Base-by-base conservation (phyloP, 2,329 filamentous ascomycete species). In the Diaporthe caulivora region DNA sequence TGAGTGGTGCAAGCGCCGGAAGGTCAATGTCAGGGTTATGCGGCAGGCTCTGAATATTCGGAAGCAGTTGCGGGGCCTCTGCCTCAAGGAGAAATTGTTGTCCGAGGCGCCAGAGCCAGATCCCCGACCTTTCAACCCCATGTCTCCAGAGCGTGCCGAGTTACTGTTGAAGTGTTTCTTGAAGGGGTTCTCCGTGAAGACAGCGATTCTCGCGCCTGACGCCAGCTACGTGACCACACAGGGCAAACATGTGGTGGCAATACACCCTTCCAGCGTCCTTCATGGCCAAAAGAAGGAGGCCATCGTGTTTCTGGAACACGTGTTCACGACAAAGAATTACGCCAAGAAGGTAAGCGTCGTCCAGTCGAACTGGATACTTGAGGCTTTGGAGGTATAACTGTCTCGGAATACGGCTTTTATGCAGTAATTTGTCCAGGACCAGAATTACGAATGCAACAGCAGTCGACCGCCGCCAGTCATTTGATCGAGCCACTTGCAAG, bases 271-370 rank as follows among this genome's bases (percentile, higher is more conserved):
- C 0, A 92, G 91, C 76, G 88, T 91, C 0, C 77, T 92, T 62
- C 89, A 91, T 75, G 90, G 91, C 0, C 86, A 88, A 77, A 92
- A 92, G 81, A 87, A 86, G 78, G 90, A 92, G 80, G 90, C 90
- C 5, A 91, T 93, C 78, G 91, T 93, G 90, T 93, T 92, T 75
- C 79, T 92, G 13, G 91, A 93, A 76, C 89, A 92, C 76, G 90
- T 92, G 0, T 92, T 89, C 77, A 93, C 91, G 1, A 87, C 87
- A 70, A 92, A 91, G 82, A 92, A 89, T 77, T 92, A 92, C 74
- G 91, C 88, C 0, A 92, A 92, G 80, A 92, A 90, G 80, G 90
- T 92, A 74, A 92, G 89, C 80, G 87, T 86, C 1, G 86, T 92
- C 21, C 88, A 91, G 74, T 88, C 87, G 0, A 82, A 86, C 34